Percentiles rank a stretch among this genome's conserved stretches.
Evolutionary conservation across 352 stramenopile genomes (phyloP).

Genomic region (Globisporangium canariense): DNA sequence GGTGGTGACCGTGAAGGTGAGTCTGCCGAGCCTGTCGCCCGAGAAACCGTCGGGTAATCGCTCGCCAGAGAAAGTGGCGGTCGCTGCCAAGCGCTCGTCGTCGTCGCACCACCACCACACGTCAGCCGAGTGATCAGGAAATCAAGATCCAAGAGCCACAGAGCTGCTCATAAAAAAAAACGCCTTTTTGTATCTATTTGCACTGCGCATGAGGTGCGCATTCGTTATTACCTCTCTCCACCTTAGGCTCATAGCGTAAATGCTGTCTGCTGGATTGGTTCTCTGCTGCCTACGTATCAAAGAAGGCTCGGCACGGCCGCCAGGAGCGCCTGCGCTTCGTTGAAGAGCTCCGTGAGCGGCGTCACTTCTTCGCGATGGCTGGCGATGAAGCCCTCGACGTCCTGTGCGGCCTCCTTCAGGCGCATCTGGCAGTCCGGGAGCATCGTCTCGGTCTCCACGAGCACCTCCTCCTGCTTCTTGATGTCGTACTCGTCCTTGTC

Average conservation of each 20-base stretch:
- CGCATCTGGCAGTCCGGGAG: constrained; percentile 72
- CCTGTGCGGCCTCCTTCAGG: constrained; percentile 50
- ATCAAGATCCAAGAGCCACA: not conserved
- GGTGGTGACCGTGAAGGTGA: constrained; percentile 26
- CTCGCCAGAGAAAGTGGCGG: constrained; percentile 33
- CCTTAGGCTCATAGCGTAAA: not conserved
- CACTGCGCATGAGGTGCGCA: not conserved
- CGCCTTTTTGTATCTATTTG: not conserved
- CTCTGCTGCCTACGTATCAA: not conserved
- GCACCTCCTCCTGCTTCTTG: constrained; percentile 78
- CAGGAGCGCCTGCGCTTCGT: constrained; percentile 54
- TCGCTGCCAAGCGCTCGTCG: constrained; percentile 23
- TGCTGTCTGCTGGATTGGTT: not conserved
- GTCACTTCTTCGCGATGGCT: constrained; percentile 37
- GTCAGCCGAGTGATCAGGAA: not conserved
- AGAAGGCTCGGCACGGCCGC: constrained; percentile 32
- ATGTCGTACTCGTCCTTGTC: constrained; percentile 67
- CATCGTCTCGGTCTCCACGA: constrained; percentile 80
- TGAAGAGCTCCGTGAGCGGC: constrained; percentile 25
- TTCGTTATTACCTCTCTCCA: too few relatives aligned
- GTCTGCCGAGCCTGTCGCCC: constrained; percentile 54
- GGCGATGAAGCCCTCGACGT: constrained; percentile 51
- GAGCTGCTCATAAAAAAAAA: not conserved
- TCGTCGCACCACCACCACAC: not conserved
- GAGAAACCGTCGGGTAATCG: constrained; percentile 38